phyloP scores from a whole-genome alignment of 2,329 filamentous ascomycete genomes.

The Pseudohalonectria lignicola region DNA sequence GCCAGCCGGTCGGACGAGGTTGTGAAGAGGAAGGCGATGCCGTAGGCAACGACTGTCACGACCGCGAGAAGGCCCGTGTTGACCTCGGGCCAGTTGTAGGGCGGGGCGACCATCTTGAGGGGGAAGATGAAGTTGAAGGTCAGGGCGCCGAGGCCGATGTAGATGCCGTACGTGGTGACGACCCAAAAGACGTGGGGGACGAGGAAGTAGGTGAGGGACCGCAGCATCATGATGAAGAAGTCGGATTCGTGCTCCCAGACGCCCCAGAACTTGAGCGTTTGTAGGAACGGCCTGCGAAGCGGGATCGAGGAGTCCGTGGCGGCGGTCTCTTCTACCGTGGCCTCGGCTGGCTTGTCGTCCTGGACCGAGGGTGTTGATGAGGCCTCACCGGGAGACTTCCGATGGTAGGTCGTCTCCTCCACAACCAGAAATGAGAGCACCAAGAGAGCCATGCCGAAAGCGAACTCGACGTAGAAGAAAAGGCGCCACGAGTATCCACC shows the following conservation, averaged over 20 bases:
- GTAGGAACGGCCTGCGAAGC: conserved; percentile 24
- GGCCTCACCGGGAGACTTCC: conserved; percentile 5
- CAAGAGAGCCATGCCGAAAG: conserved; percentile 26
- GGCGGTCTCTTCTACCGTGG: background rate
- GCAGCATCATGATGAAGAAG: conserved; percentile 31
- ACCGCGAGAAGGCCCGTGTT: conserved; percentile 34
- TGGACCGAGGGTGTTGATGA: conserved; percentile 2
- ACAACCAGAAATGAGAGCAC: conserved; percentile 20
- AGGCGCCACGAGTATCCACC: conserved; percentile 47
- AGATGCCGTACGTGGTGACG: conserved; percentile 31
- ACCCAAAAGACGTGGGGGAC: conserved; percentile 39
- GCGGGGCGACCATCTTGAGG: conserved; percentile 28
- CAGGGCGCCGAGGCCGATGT: conserved; percentile 35
- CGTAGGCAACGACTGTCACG: conserved; percentile 21
- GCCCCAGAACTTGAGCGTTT: conserved; percentile 31
- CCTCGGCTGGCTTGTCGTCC: conserved; percentile 5
- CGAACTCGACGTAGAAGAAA: conserved; percentile 50
- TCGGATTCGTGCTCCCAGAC: conserved; percentile 26
- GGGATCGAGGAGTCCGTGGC: conserved; percentile 13
- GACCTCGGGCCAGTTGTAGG: conserved; percentile 33
- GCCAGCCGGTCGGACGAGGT: conserved; percentile 29
- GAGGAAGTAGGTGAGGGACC: conserved; percentile 34
- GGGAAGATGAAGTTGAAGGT: conserved; percentile 40
- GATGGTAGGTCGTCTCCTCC: conserved; percentile 20
- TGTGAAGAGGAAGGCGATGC: conserved; percentile 31